Evolutionary conservation across 169 alveolate species (phyloP).

Genomic region (Plasmodium adleri): DNA sequence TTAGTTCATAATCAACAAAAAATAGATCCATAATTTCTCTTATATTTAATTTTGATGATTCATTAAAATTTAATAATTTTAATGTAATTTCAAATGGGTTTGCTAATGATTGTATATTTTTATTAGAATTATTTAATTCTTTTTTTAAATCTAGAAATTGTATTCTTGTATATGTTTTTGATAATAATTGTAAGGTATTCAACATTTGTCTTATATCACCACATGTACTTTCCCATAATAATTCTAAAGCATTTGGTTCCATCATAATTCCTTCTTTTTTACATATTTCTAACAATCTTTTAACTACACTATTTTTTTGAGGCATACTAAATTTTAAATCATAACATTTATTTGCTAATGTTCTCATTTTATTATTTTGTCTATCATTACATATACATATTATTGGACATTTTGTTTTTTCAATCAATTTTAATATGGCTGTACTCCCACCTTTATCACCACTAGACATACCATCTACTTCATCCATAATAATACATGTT

Average conservation of each 20-base stretch:
- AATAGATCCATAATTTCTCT: conserved; percentile 89
- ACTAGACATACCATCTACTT: conserved; percentile 98
- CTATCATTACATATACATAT: conserved; percentile 98
- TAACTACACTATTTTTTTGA: conserved; percentile 84
- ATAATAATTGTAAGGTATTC: conserved; percentile 92
- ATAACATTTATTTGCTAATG: conserved; percentile 93
- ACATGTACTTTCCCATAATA: conserved; percentile 91
- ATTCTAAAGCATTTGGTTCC: conserved; percentile 90
- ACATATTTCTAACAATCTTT: conserved; percentile 90
- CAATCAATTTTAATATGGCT: conserved; percentile 95
- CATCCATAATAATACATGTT: conserved; percentile 95
- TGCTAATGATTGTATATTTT: conserved; percentile 90
- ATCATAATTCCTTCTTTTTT: conserved; percentile 90
- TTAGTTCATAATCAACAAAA: conserved; percentile 95
- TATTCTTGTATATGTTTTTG: conserved; percentile 79
- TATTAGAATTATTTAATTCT: conserved; percentile 82
- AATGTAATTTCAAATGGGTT: conserved; percentile 91
- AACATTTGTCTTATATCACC: conserved; percentile 94
- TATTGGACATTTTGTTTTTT: conserved; percentile 95
- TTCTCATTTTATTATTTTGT: conserved; percentile 80
- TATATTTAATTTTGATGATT: conserved; percentile 78
- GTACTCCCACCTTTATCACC: conserved; percentile 98
- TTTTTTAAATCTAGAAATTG: conserved; percentile 80
- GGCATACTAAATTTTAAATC: conserved; percentile 95
- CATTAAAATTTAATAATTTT: conserved; percentile 85